Base-by-base conservation (phyloP, 805 yeast genomes). In the Schwanniomyces yamadae region DNA sequence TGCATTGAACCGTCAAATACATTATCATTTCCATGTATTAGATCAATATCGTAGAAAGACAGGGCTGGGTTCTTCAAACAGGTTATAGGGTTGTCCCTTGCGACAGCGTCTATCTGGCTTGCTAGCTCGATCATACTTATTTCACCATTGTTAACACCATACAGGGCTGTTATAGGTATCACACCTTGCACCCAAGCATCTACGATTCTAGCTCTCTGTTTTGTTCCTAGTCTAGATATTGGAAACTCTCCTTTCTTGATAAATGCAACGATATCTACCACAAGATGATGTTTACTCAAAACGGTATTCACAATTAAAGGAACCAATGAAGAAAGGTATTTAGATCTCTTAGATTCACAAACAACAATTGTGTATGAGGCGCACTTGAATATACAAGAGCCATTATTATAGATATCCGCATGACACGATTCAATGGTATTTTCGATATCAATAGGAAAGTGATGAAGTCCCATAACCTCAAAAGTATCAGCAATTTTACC, bases 401-500 rank as follows among this genome's bases (percentile, higher is more conserved):
- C 74, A 60, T 31, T 67, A 53, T 54, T 79, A 80, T 32, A 90
- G 69, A 37, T 93, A 72, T 40, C 69, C 41, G 61, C 80, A 39
- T 69, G 75, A 34, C 73, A 67, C 6, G 69, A 59, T 39, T 68
- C 73, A 20, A 69, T 66, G 11, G 73, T 69, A 43, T 63, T 63
- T 36, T 68, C 99, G 36, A 93, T 75, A 57, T 93, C 99, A 16
- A 70, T 63, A 1, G 95, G 95, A 68, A 93, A 91, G 57, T 88
- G 95, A 49, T 86, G 89, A 50, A 93, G 66, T 0, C 99, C 99
- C 66, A 86, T 71, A 3, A 84, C 81, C 55, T 93, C 99, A 59
- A 93, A 82, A 0, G 98, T 89, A 45, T 84, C 91, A 5, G 85
- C 77, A 26, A 93, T 81, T 33, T 80, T 72, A 0, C 99, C 98